phyloP scores from a whole-genome alignment of 1,139 yeast genomes.

The Barnettozyma hawaiiensis region DNA sequence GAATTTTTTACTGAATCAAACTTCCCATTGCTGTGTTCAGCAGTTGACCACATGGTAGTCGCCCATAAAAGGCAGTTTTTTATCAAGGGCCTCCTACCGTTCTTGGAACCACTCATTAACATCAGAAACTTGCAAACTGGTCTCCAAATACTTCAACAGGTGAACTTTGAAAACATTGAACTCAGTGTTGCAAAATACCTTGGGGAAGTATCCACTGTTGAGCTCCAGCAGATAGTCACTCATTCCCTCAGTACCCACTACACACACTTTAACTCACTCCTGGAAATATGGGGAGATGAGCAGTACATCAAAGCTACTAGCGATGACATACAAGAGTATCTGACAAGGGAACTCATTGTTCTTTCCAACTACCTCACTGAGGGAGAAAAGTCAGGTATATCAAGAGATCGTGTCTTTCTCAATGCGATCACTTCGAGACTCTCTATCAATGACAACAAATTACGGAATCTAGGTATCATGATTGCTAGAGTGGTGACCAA shows the following conservation, averaged over 20 bases:
- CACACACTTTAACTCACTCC: constrained; percentile 3
- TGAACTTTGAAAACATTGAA: constrained; percentile 18
- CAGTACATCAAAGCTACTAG: constrained; percentile 18
- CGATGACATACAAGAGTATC: constrained; percentile 13
- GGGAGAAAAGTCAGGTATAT: constrained; percentile 16
- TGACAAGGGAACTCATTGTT: constrained; percentile 24
- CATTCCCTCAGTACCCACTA: constrained; percentile 7
- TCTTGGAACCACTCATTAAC: constrained; percentile 20
- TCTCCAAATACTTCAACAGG: constrained; percentile 19
- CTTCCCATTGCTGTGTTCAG: constrained; percentile 14
- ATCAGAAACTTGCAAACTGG: constrained; percentile 15
- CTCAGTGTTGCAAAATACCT: constrained; percentile 12
- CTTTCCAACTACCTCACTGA: constrained; percentile 17
- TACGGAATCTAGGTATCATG: constrained; percentile 34
- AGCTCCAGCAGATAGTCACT: constrained; percentile 24
- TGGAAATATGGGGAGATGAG: constrained; percentile 25
- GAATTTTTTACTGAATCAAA: constrained; percentile 18
- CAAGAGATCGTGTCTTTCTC: constrained; percentile 26
- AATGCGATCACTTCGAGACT: constrained; percentile 32
- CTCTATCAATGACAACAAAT: constrained; percentile 21
- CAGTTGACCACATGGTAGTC: constrained; percentile 15
- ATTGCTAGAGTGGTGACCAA: constrained; percentile 32
- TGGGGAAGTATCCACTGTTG: constrained; percentile 18
- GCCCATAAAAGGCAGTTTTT: constrained; percentile 25
- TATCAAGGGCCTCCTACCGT: constrained; percentile 24